A percentile compares a stretch with the other conserved stretches of the same genome.
phyloP scores from a whole-genome alignment of 2,329 filamentous ascomycete genomes.

The Aspergillus thermomutatus region DNA sequence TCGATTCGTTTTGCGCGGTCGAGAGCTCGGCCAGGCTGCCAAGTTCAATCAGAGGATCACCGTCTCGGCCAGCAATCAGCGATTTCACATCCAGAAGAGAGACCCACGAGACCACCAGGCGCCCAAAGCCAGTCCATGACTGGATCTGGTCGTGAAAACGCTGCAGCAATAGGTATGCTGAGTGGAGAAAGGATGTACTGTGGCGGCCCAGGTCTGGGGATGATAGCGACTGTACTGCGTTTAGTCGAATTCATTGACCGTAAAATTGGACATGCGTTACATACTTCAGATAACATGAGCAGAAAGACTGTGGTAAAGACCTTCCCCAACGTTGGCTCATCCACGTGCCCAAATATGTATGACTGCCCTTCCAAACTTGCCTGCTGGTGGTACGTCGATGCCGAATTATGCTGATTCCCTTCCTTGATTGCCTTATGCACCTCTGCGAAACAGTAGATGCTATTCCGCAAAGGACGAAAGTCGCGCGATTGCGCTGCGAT shows the following conservation, averaged over 20 bases:
- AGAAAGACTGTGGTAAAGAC: conserved; percentile 30
- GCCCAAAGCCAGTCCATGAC: conserved; percentile 27
- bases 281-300: conserved; percentile 36
- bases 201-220: conserved; percentile 23
- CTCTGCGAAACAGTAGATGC: conserved; percentile 34
- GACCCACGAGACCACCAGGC: conserved; percentile 31
- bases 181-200: conserved; percentile 29
- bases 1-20: background rate
- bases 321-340: conserved; percentile 21
- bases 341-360: conserved; percentile 24
- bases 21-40: conserved; percentile 18
- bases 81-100: conserved; percentile 35
- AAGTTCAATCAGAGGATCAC: conserved; percentile 30
- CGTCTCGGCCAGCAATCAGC: conserved; percentile 34
- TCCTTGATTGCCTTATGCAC: conserved; percentile 25
- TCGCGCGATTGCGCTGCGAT: conserved; percentile 24
- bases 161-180: conserved; percentile 29
- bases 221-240: conserved; percentile 23
- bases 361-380: conserved; percentile 30
- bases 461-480: conserved; percentile 25
- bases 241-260: background rate
- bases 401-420: conserved; percentile 26
- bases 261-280: background rate
- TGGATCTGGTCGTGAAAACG: conserved; percentile 24
- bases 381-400: conserved; percentile 27